Percentiles rank a stretch among this genome's conserved stretches.
Evolutionary conservation across 495 filamentous ascomycete species (phyloP).

Genomic region (Clavariopsis aquatica): DNA sequence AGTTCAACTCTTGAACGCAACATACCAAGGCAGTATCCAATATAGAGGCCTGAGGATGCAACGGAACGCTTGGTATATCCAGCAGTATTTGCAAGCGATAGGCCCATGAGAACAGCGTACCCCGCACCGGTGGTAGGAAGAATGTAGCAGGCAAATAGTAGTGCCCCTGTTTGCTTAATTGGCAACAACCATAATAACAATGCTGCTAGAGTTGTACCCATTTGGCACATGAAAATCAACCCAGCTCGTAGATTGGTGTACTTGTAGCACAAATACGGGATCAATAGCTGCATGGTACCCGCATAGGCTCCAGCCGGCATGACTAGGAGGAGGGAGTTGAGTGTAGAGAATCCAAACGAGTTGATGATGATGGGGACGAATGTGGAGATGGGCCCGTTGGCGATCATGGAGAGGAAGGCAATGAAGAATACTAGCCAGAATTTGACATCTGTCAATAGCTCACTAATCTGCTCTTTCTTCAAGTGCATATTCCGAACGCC

Average conservation of each 20-base stretch:
- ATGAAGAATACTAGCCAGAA: constrained; percentile 47
- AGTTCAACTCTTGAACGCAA: background rate
- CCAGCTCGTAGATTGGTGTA: constrained; percentile 15
- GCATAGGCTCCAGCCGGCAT: constrained; percentile 47
- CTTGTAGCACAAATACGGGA: constrained; percentile 43
- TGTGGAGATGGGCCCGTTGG: constrained; percentile 49
- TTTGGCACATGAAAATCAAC: constrained; percentile 21
- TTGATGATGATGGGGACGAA: constrained; percentile 49
- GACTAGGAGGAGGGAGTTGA: constrained; percentile 50
- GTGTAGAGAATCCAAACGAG: constrained; percentile 48
- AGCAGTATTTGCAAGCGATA: constrained; percentile 51
- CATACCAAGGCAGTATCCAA: constrained; percentile 48
- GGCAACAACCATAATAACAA: constrained; percentile 47
- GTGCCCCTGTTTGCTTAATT: constrained; percentile 38
- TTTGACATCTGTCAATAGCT: constrained; percentile 49
- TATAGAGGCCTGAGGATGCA: constrained; percentile 44
- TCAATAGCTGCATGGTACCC: constrained; percentile 43
- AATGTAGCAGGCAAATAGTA: constrained; percentile 50
- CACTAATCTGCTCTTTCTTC: constrained; percentile 46
- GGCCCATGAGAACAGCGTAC: constrained; percentile 45
- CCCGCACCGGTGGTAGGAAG: constrained; percentile 37
- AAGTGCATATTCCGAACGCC: constrained; percentile 40
- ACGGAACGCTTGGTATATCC: constrained; percentile 50
- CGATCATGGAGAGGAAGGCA: constrained; percentile 48
- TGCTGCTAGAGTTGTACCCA: constrained; percentile 37